These are phyloP conservation scores for Schrenkiella parvula DNA, from an alignment of 345 rosid species.

Conservation along the genomic window DNA sequence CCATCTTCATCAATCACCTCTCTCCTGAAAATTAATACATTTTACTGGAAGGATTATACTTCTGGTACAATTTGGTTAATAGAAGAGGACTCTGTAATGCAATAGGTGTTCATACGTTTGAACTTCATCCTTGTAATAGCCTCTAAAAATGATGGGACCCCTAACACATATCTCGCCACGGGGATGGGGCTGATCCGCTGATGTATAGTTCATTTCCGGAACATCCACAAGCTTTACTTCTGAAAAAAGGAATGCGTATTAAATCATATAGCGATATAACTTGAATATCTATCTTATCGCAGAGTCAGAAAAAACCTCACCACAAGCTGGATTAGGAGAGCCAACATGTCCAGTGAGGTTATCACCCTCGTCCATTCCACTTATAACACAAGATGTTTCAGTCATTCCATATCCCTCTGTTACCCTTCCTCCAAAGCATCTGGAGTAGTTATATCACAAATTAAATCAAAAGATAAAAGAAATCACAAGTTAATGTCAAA, in stretches of 20 bases:
- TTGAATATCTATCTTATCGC: neutral
- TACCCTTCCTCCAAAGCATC: constrained; percentile 74
- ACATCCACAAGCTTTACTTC: constrained; percentile 97
- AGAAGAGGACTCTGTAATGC: neutral
- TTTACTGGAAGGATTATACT: neutral
- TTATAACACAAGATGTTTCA: constrained; percentile 40
- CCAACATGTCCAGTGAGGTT: constrained; percentile 86
- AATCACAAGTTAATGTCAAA: neutral
- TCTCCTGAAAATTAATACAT: constrained; percentile 49
- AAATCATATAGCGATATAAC: neutral
- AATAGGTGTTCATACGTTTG: constrained; percentile 57
- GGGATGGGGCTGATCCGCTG: constrained; percentile 79
- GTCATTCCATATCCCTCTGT: constrained; percentile 42
- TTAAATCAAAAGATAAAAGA: neutral
- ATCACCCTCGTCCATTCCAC: constrained; percentile 36
- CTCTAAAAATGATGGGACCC: constrained; percentile 80
- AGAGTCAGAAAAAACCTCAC: constrained; percentile 45
- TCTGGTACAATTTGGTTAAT: neutral
- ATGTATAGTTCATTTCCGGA: constrained; percentile 92
- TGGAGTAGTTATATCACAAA: constrained; percentile 28
- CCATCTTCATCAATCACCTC: constrained; percentile 87
- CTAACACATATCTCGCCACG: constrained; percentile 98
- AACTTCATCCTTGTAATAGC: constrained; percentile 87
- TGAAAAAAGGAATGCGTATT: constrained; percentile 32
- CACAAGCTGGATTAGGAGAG: constrained; percentile 91